Conservation (phyloP, 257 asterid genomes). For the Petunia axillaris region DNA sequence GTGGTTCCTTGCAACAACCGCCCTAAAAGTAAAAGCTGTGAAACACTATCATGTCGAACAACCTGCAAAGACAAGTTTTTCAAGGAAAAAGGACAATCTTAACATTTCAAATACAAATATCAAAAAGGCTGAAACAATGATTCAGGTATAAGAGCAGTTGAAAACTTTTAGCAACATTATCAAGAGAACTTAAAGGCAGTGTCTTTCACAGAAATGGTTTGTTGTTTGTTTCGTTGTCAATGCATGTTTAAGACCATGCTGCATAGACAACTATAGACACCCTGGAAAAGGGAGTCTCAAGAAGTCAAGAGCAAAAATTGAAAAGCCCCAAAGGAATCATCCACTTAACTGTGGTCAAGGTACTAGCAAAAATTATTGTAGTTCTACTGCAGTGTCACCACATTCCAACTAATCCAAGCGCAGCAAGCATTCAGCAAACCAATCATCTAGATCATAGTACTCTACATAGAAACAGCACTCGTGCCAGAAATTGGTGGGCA, state of each 20-base stretch:
- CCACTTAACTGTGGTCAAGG: slow-evolving; percentile 2
- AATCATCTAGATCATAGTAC: slow-evolving; percentile 1
- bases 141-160: neutral
- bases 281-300: neutral
- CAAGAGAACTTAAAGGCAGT: slow-evolving; percentile 4
- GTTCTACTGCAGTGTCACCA: slow-evolving; percentile 12
- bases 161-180: slow-evolving; percentile 8
- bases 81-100: neutral
- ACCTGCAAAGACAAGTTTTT: slow-evolving; percentile 54
- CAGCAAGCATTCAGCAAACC: slow-evolving; percentile 16
- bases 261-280: neutral
- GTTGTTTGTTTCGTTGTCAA: neutral
- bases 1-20: slow-evolving; percentile 96
- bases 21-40: slow-evolving; percentile 91
- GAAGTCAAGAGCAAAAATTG: neutral
- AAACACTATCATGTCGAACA: slow-evolving; percentile 88
- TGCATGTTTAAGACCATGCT: neutral
- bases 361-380: neutral
- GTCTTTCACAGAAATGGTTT: neutral
- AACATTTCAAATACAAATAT: slow-evolving; percentile 17
- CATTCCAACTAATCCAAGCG: neutral
- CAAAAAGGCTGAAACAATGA: slow-evolving; percentile 24
- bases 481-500: neutral
- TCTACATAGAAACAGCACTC: slow-evolving; percentile 1
- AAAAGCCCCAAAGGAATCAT: neutral